Evolutionary conservation across 768 basidiomycete species (phyloP), one percentile per base, ranked within the genome.

Genomic region (Phylloporus sp.): DNA sequence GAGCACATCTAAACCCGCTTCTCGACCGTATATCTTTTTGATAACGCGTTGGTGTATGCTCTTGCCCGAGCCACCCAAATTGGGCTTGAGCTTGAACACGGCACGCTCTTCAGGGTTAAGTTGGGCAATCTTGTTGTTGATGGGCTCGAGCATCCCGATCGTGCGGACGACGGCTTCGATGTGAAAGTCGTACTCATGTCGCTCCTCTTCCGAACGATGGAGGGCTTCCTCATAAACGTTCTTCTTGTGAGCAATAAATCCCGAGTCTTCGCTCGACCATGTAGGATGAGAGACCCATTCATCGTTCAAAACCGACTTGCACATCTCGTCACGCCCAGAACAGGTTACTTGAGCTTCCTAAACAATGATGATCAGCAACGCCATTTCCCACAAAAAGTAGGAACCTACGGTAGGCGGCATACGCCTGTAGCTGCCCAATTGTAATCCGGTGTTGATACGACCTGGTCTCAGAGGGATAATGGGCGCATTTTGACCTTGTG

Each of bases 131-230:
- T 95, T 91, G 68, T 84, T 85, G 60, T 86, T 86, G 55, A 97
- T 84, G 1, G 97, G 94, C 57, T 98, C 97, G 23, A 99, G 83
- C 61, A 92, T 77, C 8, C 81, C 76, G 59, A 98, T 95, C 5
- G 95, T 97, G 47, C 94, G 86, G 10, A 84, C 80, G 61, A 97
- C 88, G 7, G 94, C 95, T 64, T 98, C 95, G 61, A 98, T 91
- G 67, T 98, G 93, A 74, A 97, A 98, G 67, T 97, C 95, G 67
- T 97, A 99, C 69, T 97, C 95, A 67, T 99, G 97, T 6, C 97
- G 84, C 66, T 99, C 97, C 68, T 99, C 97, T 63, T 99, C 97
- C 45, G 87, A 88, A 31, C 94, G 88, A 71, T 97, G 95, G 10
- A 98, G 77, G 0, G 95, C 95, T 64, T 98, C 97, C 68, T 98